Base-by-base conservation (phyloP, 2,329 filamentous ascomycete genomes). In the Exophiala viscosa region DNA sequence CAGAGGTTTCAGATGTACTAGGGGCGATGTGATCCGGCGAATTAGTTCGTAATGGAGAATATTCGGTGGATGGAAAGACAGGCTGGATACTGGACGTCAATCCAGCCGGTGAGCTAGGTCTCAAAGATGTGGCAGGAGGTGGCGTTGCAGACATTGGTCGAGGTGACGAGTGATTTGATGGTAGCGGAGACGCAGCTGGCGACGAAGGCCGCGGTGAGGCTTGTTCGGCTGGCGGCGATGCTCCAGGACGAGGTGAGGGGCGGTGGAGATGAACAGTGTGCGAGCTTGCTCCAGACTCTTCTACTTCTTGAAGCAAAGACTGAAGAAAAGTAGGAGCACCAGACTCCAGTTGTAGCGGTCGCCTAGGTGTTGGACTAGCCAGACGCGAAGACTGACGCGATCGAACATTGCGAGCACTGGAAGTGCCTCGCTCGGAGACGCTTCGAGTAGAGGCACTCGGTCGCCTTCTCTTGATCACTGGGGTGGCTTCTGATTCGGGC, bases 261-360 rank as follows among this genome's bases (percentile, higher is more conserved):
- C 58, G 54, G 42, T 58, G 48, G 10, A 54, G 40, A 44, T 52
- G 56, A 18, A 67, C 60, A 11, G 67, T 65, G 49, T 71, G 66
- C 45, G 63, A 73, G 62, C 69, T 73, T 31, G 65, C 66, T 57
- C 65, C 68, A 60, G 71, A 76, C 35, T 74, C 78, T 65, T 95
- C 90, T 1, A 97, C 89, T 69, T 97, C 92, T 66, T 88, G 90
- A 45, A 97, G 74, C 5, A 97, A 75, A 0, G 90, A 92, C 18
- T 90, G 88, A 6, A 97, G 77, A 66, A 97, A 92, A 5, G 88
- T 91, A 6, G 90, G 88, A 6, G 79, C 81, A 23, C 76, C 78
- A 35, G 62, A 58, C 54, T 74, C 57, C 67, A 48, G 62, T 39
- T 43, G 48, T 28, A 47, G 51, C 39, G 48, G 58, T 31, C 50